A percentile compares a stretch with the other conserved stretches of the same genome.
Conservation (phyloP, 371 early-diverging fungal species). For the Thermomucor indicae-seudaticae region DNA sequence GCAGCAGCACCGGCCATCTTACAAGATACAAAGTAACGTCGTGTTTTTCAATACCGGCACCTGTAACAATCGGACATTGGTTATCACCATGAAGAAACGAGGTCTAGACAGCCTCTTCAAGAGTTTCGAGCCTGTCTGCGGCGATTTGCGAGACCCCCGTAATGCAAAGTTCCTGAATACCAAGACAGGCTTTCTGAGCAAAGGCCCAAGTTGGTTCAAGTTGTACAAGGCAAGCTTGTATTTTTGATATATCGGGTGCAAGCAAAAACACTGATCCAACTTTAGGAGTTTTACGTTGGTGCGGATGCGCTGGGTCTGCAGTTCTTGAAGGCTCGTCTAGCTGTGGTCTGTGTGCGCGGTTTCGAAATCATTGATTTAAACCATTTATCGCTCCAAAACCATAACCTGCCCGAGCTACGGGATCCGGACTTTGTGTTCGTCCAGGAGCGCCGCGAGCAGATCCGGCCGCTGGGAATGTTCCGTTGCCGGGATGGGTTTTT, state of each 20-base stretch:
- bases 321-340: conserved; percentile 67
- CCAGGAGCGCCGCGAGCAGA: conserved; percentile 19
- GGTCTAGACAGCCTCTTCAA: conserved; percentile 43
- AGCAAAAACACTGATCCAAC: not conserved
- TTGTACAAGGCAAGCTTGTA: conserved; percentile 16
- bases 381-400: conserved; percentile 63
- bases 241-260: not conserved
- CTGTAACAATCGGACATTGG: conserved; percentile 50
- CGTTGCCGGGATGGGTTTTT: conserved; percentile 76
- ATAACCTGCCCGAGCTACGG: conserved; percentile 32
- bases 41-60: conserved; percentile 72
- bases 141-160: conserved; percentile 33
- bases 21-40: conserved; percentile 56
- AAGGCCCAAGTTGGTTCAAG: conserved; percentile 42
- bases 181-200: conserved; percentile 41
- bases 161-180: conserved; percentile 32
- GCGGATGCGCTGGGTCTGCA: conserved; percentile 71
- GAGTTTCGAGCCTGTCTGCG: conserved; percentile 34
- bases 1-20: conserved; percentile 30
- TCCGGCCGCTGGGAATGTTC: conserved; percentile 80
- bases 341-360: conserved; percentile 76
- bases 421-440: conserved; percentile 39
- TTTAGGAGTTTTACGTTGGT: conserved; percentile 78
- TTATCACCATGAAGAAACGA: conserved; percentile 52
- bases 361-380: conserved; percentile 84